These are phyloP conservation scores for Fusarium virguliforme DNA, from an alignment of 2,329 filamentous ascomycete species.

Conservation along the genomic window DNA sequence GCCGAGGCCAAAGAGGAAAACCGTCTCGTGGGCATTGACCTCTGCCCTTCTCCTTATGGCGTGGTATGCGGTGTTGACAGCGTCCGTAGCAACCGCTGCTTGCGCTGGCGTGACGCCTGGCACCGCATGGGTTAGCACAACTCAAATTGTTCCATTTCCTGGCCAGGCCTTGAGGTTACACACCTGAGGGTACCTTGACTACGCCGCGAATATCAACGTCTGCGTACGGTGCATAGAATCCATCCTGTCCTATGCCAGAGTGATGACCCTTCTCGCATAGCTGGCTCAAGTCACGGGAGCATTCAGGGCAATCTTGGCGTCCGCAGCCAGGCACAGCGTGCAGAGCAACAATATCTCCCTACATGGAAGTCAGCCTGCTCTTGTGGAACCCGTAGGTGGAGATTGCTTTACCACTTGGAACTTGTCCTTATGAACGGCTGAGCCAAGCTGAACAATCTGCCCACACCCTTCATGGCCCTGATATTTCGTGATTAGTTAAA, in stretches of 20 bases:
- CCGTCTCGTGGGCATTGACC: constrained; percentile 24
- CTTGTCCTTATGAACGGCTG: not conserved
- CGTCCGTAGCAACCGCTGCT: constrained; percentile 44
- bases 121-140: not conserved
- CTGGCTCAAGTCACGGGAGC: constrained; percentile 58
- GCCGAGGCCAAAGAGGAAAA: constrained; percentile 43
- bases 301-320: constrained; percentile 52
- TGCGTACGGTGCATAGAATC: constrained; percentile 61
- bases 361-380: not conserved
- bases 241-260: constrained; percentile 62
- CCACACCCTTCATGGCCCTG: constrained; percentile 46
- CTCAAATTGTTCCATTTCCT: not conserved
- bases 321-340: constrained; percentile 43
- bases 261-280: constrained; percentile 58
- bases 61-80: constrained; percentile 44
- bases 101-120: constrained; percentile 38
- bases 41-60: constrained; percentile 40
- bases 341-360: constrained; percentile 46
- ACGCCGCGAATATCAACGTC: constrained; percentile 47
- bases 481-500: not conserved
- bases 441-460: constrained; percentile 31
- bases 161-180: not conserved
- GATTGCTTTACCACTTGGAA: constrained; percentile 29
- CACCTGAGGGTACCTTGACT: constrained; percentile 34
- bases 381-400: not conserved